Conservation (phyloP, 345 rosid species). For the Eucalyptus curtisii region DNA sequence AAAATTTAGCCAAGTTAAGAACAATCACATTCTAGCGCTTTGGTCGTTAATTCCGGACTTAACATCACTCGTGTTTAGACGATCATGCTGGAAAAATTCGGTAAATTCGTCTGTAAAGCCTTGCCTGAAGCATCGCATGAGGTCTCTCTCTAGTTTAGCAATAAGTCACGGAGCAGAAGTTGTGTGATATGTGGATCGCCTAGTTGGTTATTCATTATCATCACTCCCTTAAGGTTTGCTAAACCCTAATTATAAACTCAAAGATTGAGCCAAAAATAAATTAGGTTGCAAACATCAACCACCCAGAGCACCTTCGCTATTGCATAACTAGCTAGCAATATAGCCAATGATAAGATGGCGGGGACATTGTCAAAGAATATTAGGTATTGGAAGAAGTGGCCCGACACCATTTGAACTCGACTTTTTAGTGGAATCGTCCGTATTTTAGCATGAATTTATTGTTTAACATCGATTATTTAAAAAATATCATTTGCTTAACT, state of each 20-base stretch:
- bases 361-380: background rate
- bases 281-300: background rate
- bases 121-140: background rate
- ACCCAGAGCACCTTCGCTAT: background rate
- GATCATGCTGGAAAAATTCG: background rate
- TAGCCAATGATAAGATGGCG: background rate
- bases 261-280: background rate
- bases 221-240: background rate
- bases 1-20: background rate
- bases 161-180: background rate
- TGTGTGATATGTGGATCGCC: background rate
- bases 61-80: background rate
- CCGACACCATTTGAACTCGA: background rate
- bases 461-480: background rate
- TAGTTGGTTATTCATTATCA: background rate
- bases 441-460: background rate
- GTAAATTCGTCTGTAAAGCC: fast-evolving
- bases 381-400: background rate
- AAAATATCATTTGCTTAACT: background rate
- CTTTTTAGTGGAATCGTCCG: background rate
- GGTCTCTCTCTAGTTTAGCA: background rate
- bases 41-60: background rate
- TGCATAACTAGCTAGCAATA: background rate
- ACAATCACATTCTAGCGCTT: background rate
- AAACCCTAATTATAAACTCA: background rate